phyloP scores from a whole-genome alignment of 306 rosid species.

The Castanea crenata region DNA sequence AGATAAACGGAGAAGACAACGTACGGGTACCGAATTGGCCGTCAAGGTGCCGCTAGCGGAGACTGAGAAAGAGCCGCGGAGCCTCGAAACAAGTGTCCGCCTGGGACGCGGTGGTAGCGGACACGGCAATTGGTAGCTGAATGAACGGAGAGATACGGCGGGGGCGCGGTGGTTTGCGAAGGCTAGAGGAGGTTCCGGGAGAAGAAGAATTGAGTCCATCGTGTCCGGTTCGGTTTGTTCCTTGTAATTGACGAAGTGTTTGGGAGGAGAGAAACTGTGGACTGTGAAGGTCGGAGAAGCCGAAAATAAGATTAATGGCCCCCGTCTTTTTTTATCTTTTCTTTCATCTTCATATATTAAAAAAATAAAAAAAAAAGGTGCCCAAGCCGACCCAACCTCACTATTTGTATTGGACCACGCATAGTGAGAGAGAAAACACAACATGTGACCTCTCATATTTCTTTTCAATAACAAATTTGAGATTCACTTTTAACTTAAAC shows the following conservation, averaged over 20 bases:
- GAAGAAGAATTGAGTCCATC: conserved; percentile 54
- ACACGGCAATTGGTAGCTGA: conserved; percentile 25
- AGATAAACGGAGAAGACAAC: neutral
- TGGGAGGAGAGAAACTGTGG: neutral
- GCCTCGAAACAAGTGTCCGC: conserved; percentile 25
- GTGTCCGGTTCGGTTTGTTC: neutral
- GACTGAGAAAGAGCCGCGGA: conserved; percentile 29
- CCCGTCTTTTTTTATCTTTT: too few relatives aligned
- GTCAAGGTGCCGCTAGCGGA: conserved; percentile 43
- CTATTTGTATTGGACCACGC: too few relatives aligned
- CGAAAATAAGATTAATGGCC: too few relatives aligned
- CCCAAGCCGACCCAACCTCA: too few relatives aligned
- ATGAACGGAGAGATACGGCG: neutral
- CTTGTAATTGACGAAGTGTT: neutral
- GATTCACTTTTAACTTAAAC: too few relatives aligned
- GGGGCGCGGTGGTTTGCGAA: conserved; percentile 2
- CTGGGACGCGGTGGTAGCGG: conserved; percentile 20
- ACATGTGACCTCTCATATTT: too few relatives aligned
- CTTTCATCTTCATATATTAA: too few relatives aligned
- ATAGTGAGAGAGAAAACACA: too few relatives aligned
- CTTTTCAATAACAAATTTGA: too few relatives aligned
- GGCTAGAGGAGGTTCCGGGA: conserved; percentile 22
- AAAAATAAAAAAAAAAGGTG: too few relatives aligned
- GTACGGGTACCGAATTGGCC: conserved; percentile 62
- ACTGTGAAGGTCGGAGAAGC: too few relatives aligned